phyloP scores from a whole-genome alignment of 2,329 filamentous ascomycete genomes.

The Penicillium freii region DNA sequence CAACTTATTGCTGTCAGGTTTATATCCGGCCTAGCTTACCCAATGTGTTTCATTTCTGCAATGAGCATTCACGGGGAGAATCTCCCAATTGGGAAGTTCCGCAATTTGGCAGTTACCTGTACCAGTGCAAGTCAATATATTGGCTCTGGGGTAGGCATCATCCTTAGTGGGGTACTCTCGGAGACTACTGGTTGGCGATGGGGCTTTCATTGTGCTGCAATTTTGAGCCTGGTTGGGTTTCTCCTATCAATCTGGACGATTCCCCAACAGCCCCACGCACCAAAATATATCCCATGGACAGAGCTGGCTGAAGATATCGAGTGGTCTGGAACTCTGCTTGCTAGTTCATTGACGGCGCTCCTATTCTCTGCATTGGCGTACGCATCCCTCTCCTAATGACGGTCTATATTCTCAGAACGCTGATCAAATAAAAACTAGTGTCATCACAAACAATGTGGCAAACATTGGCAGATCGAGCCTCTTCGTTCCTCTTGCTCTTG shows the following conservation, averaged over 20 bases:
- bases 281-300: neutral
- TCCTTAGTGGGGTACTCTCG: conserved; percentile 50
- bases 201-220: conserved; percentile 37
- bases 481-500: conserved; percentile 7
- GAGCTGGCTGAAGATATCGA: conserved; percentile 11
- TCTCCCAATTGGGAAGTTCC: conserved; percentile 44
- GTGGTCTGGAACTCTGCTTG: conserved; percentile 15
- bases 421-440: neutral
- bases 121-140: conserved; percentile 51
- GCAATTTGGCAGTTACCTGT: conserved; percentile 52
- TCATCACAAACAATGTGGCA: conserved; percentile 7
- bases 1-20: conserved; percentile 9
- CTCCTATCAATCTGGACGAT: conserved; percentile 10
- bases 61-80: neutral
- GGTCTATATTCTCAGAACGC: neutral
- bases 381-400: neutral
- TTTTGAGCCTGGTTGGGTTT: conserved; percentile 4
- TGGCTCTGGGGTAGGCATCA: conserved; percentile 51
- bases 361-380: conserved; percentile 18
- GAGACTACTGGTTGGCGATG: conserved; percentile 50
- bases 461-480: conserved; percentile 1
- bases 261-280: neutral
- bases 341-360: conserved; percentile 4
- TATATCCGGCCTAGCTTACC: conserved; percentile 6
- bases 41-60: conserved; percentile 13